A percentile compares a stretch with the other conserved stretches of the same genome.
Evolutionary conservation across 2,329 filamentous ascomycete species (phyloP).

Genomic region (Hymenoscyphus occultus): DNA sequence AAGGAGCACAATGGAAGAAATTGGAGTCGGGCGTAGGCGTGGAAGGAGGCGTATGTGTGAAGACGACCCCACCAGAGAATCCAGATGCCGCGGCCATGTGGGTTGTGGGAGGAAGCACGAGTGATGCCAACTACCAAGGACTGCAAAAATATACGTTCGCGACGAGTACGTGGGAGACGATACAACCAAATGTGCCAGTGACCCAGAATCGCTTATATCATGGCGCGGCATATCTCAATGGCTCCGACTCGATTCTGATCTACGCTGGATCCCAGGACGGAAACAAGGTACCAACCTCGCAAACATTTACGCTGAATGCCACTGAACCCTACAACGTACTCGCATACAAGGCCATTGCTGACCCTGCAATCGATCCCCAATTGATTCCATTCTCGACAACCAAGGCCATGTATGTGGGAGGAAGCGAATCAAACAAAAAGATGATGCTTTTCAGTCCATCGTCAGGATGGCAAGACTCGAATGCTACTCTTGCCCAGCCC

Average conservation of each 20-base stretch:
- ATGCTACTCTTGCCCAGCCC: slow-evolving; percentile 59
- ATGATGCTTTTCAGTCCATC: slow-evolving; percentile 69
- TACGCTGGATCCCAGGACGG: slow-evolving; percentile 74
- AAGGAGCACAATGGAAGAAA: slow-evolving; percentile 69
- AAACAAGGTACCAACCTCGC: slow-evolving; percentile 55
- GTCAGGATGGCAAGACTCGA: slow-evolving; percentile 65
- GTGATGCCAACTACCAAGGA: slow-evolving; percentile 60
- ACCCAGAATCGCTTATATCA: slow-evolving; percentile 68
- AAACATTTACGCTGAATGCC: slow-evolving; percentile 73
- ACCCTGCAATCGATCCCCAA: slow-evolving; percentile 65
- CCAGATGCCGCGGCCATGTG: slow-evolving; percentile 64
- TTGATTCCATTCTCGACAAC: slow-evolving; percentile 71
- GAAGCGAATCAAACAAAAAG: slow-evolving; percentile 60
- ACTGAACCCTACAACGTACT: slow-evolving; percentile 61
- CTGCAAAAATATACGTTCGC: slow-evolving; percentile 67
- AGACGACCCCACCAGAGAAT: slow-evolving; percentile 58
- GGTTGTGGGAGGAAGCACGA: slow-evolving; percentile 71
- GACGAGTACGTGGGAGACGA: slow-evolving; percentile 55
- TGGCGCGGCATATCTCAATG: slow-evolving; percentile 69
- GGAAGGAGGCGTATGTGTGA: slow-evolving; percentile 73
- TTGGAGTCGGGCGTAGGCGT: slow-evolving; percentile 67
- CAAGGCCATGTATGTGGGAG: slow-evolving; percentile 72
- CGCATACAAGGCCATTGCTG: slow-evolving; percentile 56
- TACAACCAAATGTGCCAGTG: slow-evolving; percentile 41
- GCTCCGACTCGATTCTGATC: slow-evolving; percentile 69